Base-by-base conservation (phyloP, 306 rosid genomes). In the Glycyrrhiza uralensis region DNA sequence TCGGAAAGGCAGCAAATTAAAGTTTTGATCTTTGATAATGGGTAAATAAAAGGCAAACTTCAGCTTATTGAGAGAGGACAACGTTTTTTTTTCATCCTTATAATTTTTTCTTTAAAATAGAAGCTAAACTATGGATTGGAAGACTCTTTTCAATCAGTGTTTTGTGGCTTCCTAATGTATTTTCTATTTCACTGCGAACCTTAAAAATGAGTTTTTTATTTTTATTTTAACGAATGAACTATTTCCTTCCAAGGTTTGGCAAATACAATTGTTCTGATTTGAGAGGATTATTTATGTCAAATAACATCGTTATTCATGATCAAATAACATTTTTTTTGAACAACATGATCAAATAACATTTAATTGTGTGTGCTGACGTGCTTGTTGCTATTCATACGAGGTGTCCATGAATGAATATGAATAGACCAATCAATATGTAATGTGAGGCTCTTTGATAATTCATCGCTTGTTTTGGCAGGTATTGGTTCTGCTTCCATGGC, bases 401-500 rank as follows among this genome's bases (percentile, higher is more conserved):
- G 14, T 13, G n/a, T 17, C 14, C 45, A 12, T 71, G 42, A 69
- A 50, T 38, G 42, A 26, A 17, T 38, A 54, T 54, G 42, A 6
- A 17, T 33, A 2, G 12, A 41, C n/a, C 45, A 41, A 42, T 56
- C 28, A 6, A 19, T 18, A 28, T 41, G 12, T 28, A 45, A 26
- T n/a, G n/a, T n/a, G n/a, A n/a, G n/a, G n/a, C n/a, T n/a, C n/a
- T n/a, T n/a, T 62, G 30, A 66, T 38, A 50, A 51, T 56, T 59
- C 44, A 50, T 71, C 46, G 17, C 6, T 4, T 52, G 42, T 51
- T 70, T 64, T 46, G 76, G 62, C 82, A 87, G 84, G 69, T 51
- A 35, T 55, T 69, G 32, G 4, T 77, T 59, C 79, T 42, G 49
- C 42, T 64, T 76, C 63, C 20, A 90, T 90, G 94, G 94, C 76